phyloP scores from a whole-genome alignment of 1,284 basidiomycete species.

The Phellinidium pouzarii region DNA sequence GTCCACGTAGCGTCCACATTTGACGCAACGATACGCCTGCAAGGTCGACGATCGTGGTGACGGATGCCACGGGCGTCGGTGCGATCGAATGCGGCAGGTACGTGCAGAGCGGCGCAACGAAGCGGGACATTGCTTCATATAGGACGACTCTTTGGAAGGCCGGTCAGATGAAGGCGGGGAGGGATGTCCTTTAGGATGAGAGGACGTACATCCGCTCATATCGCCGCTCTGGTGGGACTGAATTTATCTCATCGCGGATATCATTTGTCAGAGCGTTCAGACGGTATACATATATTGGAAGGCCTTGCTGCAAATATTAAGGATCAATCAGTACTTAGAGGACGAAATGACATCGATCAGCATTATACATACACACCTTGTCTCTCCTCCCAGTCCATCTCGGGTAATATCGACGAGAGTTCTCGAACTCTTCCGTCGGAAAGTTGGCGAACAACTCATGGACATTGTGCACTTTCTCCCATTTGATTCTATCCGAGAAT shows the following conservation, averaged over 20 bases:
- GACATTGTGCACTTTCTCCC: constrained; percentile 57
- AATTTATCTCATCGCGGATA: constrained; percentile 53
- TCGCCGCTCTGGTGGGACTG: constrained; percentile 45
- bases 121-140: constrained; percentile 61
- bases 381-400: constrained; percentile 74
- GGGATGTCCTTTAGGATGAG: background rate
- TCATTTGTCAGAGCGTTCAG: constrained; percentile 47
- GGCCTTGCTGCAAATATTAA: constrained; percentile 53
- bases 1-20: constrained; percentile 62
- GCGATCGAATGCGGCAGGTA: constrained; percentile 48
- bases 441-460: constrained; percentile 55
- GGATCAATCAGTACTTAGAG: too few relatives aligned
- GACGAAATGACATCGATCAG: constrained; percentile 5
- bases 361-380: constrained; percentile 39
- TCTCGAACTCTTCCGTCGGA: constrained; percentile 51
- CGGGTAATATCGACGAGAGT: constrained; percentile 59
- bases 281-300: constrained; percentile 68
- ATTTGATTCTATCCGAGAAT: constrained; percentile 56
- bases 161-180: constrained; percentile 12
- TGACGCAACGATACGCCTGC: constrained; percentile 48
- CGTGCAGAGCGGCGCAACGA: constrained; percentile 59
- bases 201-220: constrained; percentile 62
- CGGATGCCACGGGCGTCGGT: constrained; percentile 53
- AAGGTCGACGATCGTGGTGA: constrained; percentile 71
- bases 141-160: constrained; percentile 38